Base-by-base conservation (phyloP, 768 basidiomycete species). In the Cystofilobasidium ferigula region DNA sequence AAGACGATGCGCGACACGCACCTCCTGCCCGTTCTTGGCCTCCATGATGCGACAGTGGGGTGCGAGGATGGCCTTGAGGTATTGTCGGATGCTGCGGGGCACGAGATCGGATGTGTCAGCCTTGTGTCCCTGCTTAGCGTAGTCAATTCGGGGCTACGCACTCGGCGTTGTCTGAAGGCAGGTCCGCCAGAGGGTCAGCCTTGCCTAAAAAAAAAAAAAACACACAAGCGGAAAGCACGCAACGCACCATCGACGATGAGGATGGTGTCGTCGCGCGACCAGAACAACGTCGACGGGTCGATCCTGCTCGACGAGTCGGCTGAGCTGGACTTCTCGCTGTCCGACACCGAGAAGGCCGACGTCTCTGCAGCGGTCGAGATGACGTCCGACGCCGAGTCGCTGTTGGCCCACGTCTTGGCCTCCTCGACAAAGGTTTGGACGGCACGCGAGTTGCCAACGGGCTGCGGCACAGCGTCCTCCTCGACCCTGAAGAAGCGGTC, bases 341-440 rank as follows among this genome's bases (percentile, higher is more conserved):
- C 71, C 7, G 62, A 62, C 5, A 38, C 28, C 0, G 63, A 63
- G 1, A 12, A 22, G 12, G 54, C 45, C 28, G 30, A 70, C 69
- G 14, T 67, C 48, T 63, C 67, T 35, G 70, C 69, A 36, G 16
- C 3, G 43, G 62, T 5, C 9, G 57, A 32, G 22, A 42, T 18
- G 0, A 28, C 24, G 20, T 64, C 42, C 10, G 69, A 69, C 32
- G 69, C 63, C 28, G 61, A 38, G 28, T 69, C 61, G 57, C 45
- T 62, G 22, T 57, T 61, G 59, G 72, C 63, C 76, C 77, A 78
- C 38, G 75, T 74, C 51, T 75, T 72, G 1, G 76, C 77, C 64
- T 78, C 78, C 30, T 77, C 77, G n/a, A 78, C 73, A 45, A 77
- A 74, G 1, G 74, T 77, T 59, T 73, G 67, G 4, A 75, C 77